Evolutionary conservation across 2,329 filamentous ascomycete genomes (phyloP), one percentile per base, ranked within the genome.

Genomic region (Penicillium brevicompactum): DNA sequence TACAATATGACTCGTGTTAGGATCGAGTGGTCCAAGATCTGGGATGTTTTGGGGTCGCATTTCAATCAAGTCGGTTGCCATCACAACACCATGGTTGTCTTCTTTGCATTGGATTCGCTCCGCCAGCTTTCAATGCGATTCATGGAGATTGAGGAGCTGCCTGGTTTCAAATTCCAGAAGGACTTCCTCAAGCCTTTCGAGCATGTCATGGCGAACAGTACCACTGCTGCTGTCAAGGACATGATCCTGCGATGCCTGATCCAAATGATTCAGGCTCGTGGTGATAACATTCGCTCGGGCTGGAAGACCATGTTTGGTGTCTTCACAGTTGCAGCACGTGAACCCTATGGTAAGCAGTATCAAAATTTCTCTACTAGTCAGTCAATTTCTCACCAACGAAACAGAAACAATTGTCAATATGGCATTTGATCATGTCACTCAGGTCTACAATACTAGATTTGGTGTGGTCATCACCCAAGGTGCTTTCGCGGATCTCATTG

Each of bases 251-350:
- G 93, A 42, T 99, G 95, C 70, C 80, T 99, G 58, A 95, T 97
- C 53, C 95, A 99, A 75, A 99, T 99, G 95, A 96, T 99, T 46
- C 94, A 99, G 76, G 92, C 93, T 31, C 85, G 91, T 55, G 95
- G 95, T 5, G 90, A 97, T 74, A 97, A 97, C 65, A 99, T 99
- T 68, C 88, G 93, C 49, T 97, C 92, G 38, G 94, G 94, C 5
- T 99, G 94, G 94, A 89, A 94, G 70, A 97, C 95, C 18, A 99
- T 99, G 93, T 97, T 99, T 74, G 94, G 93, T 4, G 93, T 97
- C 30, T 99, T 99, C 70, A 97, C 93, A 1, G 92, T 97, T 37
- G 94, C 95, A 27, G 94, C 95, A 16, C 84, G 89, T 58, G 95
- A 97, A 70, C 91, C 90, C 14, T 92, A 96, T 70, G 83, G 82